Evolutionary conservation across 139 green algal species (phyloP).

Genomic region (Haematococcus sp.): DNA sequence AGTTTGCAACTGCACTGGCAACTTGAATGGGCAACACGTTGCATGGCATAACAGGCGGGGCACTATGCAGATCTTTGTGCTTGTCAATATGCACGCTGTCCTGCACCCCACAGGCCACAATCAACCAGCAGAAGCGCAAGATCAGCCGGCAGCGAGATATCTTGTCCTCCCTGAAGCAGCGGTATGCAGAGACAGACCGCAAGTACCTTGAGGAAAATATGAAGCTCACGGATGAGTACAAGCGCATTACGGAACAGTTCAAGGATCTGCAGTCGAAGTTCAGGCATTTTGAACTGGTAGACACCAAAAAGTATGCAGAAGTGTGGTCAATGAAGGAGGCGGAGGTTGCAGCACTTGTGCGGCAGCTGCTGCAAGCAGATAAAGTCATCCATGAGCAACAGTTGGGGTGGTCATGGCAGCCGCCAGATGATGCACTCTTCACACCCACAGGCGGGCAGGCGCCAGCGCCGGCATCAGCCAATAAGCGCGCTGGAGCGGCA

Average conservation of each 20-base stretch:
- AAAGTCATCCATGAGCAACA: conserved; percentile 77
- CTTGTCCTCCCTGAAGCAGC: conserved; percentile 63
- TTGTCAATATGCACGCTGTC: too few relatives aligned
- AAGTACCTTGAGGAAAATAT: conserved; percentile 71
- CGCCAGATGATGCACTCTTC: conserved; percentile 65
- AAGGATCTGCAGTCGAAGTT: conserved; percentile 85
- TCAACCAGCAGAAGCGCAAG: conserved; percentile 85
- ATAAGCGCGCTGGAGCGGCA: not conserved
- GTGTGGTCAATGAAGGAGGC: conserved; percentile 74
- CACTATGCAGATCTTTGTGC: too few relatives aligned
- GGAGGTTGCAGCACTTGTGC: conserved; percentile 51
- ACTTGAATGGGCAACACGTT: too few relatives aligned
- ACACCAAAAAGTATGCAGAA: conserved; percentile 55
- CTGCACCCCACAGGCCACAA: conserved; percentile 37
- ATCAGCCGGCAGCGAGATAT: conserved; percentile 73
- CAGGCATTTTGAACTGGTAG: conserved; percentile 65
- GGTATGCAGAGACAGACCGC: conserved; percentile 53
- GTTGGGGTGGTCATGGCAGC: conserved; percentile 71
- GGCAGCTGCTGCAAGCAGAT: conserved; percentile 51
- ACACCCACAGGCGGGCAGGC: conserved; percentile 24
- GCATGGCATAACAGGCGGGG: too few relatives aligned
- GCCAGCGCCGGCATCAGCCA: not conserved
- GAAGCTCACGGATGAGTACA: conserved; percentile 82
- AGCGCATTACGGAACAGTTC: conserved; percentile 82
- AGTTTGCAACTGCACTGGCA: not conserved